Evolutionary conservation across 257 asterid species (phyloP).

Genomic region (Nyctanthes arbortristis): DNA sequence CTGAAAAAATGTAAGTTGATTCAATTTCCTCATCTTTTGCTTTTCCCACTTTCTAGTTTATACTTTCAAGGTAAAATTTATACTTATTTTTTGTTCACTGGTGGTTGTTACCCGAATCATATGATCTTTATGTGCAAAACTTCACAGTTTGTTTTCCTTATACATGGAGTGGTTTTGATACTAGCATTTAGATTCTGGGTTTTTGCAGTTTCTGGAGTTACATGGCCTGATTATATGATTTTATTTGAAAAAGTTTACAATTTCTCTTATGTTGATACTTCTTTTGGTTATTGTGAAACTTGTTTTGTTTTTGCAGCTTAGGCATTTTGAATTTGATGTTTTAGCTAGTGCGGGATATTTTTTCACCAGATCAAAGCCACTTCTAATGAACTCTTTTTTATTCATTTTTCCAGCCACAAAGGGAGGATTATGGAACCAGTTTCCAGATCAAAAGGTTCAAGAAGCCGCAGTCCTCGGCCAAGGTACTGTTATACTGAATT

Average conservation of each 20-base stretch:
- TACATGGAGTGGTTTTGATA: background rate
- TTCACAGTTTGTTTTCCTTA: background rate
- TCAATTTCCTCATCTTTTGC: background rate
- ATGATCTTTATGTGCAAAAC: background rate
- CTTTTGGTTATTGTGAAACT: too few species aligned
- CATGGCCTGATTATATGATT: too few species aligned
- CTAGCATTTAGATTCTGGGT: too few species aligned
- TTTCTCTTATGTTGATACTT: too few species aligned
- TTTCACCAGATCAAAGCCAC: background rate
- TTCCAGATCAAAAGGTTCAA: conserved; percentile 59
- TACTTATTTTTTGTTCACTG: background rate
- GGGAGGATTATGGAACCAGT: conserved; percentile 86
- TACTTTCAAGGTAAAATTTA: background rate
- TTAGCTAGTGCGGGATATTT: background rate
- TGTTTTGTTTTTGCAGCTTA: background rate
- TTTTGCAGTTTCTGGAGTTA: too few species aligned
- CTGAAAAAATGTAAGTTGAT: conserved; percentile 77
- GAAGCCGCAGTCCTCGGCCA: conserved; percentile 94
- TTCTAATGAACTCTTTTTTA: conserved; percentile 1
- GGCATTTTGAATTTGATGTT: background rate
- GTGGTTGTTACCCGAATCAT: background rate
- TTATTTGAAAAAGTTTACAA: too few species aligned
- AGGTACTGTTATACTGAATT: conserved; percentile 43
- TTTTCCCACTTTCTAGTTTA: background rate
- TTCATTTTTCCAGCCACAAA: conserved; percentile 52